phyloP scores from a whole-genome alignment of 225 moss, liverwort and hornwort genomes.

The Takakia lepidozioides region DNA sequence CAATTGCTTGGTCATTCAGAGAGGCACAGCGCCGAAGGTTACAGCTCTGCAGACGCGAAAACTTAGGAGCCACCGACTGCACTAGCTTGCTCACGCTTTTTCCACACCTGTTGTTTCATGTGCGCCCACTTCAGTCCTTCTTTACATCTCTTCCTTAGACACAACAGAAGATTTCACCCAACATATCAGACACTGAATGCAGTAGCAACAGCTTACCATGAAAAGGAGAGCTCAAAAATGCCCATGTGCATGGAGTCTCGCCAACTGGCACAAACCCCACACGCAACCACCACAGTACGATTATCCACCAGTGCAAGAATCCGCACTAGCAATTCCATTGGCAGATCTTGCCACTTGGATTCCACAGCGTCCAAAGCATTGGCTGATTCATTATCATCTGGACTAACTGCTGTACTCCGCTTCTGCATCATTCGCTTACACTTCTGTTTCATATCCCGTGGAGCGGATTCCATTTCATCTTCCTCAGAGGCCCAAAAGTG shows the following conservation, averaged over 20 bases:
- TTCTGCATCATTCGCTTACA: slow-evolving; percentile 78
- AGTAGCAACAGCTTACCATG: slow-evolving; percentile 41
- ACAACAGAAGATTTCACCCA: neutral
- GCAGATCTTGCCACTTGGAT: slow-evolving; percentile 83
- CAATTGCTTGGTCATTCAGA: slow-evolving; percentile 70
- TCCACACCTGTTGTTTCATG: slow-evolving; percentile 60
- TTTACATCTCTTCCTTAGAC: too few species aligned
- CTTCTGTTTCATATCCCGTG: slow-evolving; percentile 71
- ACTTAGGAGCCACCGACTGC: slow-evolving; percentile 81
- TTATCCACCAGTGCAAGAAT: slow-evolving; percentile 72
- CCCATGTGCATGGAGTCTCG: slow-evolving; percentile 84
- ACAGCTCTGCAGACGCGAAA: slow-evolving; percentile 66
- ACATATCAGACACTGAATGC: too few species aligned
- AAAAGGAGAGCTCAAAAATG: slow-evolving; percentile 71
- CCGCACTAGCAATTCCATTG: slow-evolving; percentile 86
- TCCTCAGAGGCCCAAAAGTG: slow-evolving; percentile 69
- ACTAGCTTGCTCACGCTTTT: slow-evolving; percentile 78
- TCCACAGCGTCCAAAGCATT: slow-evolving; percentile 34
- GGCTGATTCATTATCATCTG: slow-evolving; percentile 26
- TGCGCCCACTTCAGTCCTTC: too few species aligned
- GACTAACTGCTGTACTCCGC: slow-evolving; percentile 18
- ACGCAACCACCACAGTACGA: slow-evolving; percentile 66
- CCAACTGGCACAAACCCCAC: slow-evolving; percentile 84
- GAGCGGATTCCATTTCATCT: slow-evolving; percentile 87
- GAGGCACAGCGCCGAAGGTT: slow-evolving; percentile 60